Evolutionary conservation across 2,329 filamentous ascomycete species (phyloP), one percentile per base, ranked within the genome.

Genomic region (Neofusicoccum ribis): DNA sequence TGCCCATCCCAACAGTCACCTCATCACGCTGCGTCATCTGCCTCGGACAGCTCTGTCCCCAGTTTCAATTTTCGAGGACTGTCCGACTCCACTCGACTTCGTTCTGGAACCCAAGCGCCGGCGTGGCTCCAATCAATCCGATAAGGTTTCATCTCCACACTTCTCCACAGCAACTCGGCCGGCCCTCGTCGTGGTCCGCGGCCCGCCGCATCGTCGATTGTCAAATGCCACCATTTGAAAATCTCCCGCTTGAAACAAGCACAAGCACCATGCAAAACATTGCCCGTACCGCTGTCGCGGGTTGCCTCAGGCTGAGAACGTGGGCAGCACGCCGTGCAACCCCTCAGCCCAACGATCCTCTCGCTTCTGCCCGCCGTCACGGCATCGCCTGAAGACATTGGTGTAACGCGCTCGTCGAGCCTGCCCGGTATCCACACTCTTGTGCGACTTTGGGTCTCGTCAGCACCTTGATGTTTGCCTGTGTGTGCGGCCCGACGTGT

Each of bases 291-390:
- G 56, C 12, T 23, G 56, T 37, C 56, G 56, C 56, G 56, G 56
- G 56, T 49, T 41, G 59, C 47, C 59, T 62, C 59, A 62, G 59
- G 47, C 59, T 51, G 47, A 62, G 20, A 62, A 62, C 59, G 59
- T 62, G 59, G 59, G 59, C 44, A 50, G 59, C 27, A 62, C 59
- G 59, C 59, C 34, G 59, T 62, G 59, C 46, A 43, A 62, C 59
- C 59, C 31, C 36, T 15, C 37, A 37, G 27, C 58, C 27, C 43
- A 14, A n/a, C 23, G 44, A 17, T 20, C 34, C 34, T 62, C 46
- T 41, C 59, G 59, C 41, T 46, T 62, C 46, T 17, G 20, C 41
- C 59, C 59, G 59, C 36, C 59, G 56, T 60, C 56, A 60, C 56
- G 47, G 31, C 56, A 60, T 60, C 56, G 43, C 27, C 43, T 58